Evolutionary conservation across 352 stramenopile species (phyloP), one percentile per base, ranked within the genome.

Genomic region (Phytophthora podocarpi): DNA sequence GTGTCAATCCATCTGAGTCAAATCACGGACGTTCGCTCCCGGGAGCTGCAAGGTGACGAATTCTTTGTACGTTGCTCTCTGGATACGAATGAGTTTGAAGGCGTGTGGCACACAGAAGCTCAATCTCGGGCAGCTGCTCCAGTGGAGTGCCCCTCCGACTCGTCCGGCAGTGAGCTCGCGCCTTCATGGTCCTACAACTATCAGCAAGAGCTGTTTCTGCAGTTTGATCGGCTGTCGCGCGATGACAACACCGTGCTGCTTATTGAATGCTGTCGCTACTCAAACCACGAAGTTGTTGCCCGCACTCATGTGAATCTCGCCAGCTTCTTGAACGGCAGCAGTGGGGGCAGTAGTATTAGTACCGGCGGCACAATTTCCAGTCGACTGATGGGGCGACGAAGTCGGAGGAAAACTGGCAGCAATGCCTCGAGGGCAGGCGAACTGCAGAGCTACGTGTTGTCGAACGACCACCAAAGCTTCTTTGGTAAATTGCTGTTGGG

Each of bases 181-280:
- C 27, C 45, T 13, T 77, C 77, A 27, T 71, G 78, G 36, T 75
- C 84, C 31, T 92, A 91, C 67, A 72, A 82, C n/a, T 91, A 87
- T 58, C 80, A 91, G 57, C 84, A 95, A 46, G 74, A 90, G 20
- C 56, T 95, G 27, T 90, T 89, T 58, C 49, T 95, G 56, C 84
- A 95, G 62, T 92, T 95, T 57, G 87, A 95, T 51, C 74, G 79
- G 3, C 64, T 95, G 2, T 93, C 85, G 21, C 76, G 87, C 0
- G 87, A 95, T 64, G 87, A 95, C 64, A 95, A 95, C 55, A 93
- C 85, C 16, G 76, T 93, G 4, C 41, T 95, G 53, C 74, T 95
- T 16, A 70, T 95, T 35, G 82, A 94, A 59, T 94, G 90, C 36
- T 95, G 86, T 39, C 80, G 81, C 8, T 73, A 87, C 18, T 70